Evolutionary conservation across 2,329 filamentous ascomycete genomes (phyloP).

Genomic region (Didymellaceae sp.): DNA sequence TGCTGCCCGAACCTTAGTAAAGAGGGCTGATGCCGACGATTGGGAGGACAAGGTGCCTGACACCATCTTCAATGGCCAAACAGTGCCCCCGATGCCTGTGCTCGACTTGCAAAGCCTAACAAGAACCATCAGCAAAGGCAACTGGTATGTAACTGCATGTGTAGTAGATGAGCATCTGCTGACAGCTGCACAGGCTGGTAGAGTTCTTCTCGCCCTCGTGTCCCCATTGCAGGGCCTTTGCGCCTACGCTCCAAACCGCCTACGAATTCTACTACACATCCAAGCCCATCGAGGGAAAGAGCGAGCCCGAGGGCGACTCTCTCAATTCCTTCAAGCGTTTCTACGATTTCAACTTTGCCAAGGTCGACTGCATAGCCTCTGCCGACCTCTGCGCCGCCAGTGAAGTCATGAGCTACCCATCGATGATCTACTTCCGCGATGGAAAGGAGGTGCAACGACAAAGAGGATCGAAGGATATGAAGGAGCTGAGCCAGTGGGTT

Average conservation of each 20-base stretch:
- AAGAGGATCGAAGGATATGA: constrained; percentile 71
- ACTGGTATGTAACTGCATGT: constrained; percentile 61
- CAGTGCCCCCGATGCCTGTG: constrained; percentile 69
- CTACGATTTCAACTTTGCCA: constrained; percentile 89
- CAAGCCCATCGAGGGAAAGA: constrained; percentile 64
- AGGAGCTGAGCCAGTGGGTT: constrained; percentile 70
- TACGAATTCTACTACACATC: constrained; percentile 97
- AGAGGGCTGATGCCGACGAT: constrained; percentile 25
- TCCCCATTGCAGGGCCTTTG: constrained; percentile 78
- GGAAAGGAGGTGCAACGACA: constrained; percentile 70
- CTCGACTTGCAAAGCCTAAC: constrained; percentile 65
- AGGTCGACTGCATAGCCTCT: constrained; percentile 83
- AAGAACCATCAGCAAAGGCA: constrained; percentile 67
- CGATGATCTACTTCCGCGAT: constrained; percentile 80
- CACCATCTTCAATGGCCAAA: constrained; percentile 71
- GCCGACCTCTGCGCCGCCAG: constrained; percentile 76
- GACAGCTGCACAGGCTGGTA: constrained; percentile 46
- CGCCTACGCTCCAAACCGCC: constrained; percentile 85
- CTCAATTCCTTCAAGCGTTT: constrained; percentile 76
- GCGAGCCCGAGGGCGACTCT: constrained; percentile 56
- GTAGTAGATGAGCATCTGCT: background rate
- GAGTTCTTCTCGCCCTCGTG: constrained; percentile 61
- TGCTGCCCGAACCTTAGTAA: constrained; percentile 16
- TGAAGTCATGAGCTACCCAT: constrained; percentile 74
- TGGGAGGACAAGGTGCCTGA: constrained; percentile 39